Conservation (phyloP, 2,329 filamentous ascomycete genomes). For the Aspergillus caelatus region DNA sequence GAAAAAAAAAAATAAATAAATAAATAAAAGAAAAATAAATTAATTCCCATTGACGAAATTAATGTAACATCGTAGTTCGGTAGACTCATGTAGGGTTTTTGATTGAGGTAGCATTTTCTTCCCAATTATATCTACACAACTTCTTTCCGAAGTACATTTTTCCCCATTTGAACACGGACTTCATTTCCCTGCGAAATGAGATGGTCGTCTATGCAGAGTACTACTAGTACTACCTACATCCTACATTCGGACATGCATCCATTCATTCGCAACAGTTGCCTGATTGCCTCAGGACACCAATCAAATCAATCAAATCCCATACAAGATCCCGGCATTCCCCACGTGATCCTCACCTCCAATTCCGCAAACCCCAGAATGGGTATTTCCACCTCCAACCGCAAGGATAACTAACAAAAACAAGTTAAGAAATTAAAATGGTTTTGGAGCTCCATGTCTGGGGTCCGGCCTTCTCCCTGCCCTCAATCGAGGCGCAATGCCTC, state of each 20-base stretch:
- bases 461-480: constrained; percentile 82
- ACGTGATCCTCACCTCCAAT: constrained; percentile 15
- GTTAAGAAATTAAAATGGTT: constrained; percentile 47
- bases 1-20: too few species aligned
- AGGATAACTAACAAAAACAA: background rate
- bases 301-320: constrained; percentile 2
- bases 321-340: background rate
- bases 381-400: background rate
- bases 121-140: background rate
- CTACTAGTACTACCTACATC: too few species aligned
- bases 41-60: background rate
- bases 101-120: background rate
- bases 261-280: background rate
- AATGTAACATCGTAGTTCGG: background rate
- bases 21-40: background rate
- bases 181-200: background rate
- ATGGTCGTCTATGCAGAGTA: background rate
- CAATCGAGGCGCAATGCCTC: constrained; percentile 88
- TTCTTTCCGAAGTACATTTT: background rate
- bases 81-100: background rate
- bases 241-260: background rate
- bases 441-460: constrained; percentile 88
- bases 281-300: constrained; percentile 2
- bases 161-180: constrained; percentile 1
- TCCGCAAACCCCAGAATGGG: background rate